Base-by-base conservation (phyloP, 1,284 basidiomycete species). In the Papiliotrema terrestris region DNA sequence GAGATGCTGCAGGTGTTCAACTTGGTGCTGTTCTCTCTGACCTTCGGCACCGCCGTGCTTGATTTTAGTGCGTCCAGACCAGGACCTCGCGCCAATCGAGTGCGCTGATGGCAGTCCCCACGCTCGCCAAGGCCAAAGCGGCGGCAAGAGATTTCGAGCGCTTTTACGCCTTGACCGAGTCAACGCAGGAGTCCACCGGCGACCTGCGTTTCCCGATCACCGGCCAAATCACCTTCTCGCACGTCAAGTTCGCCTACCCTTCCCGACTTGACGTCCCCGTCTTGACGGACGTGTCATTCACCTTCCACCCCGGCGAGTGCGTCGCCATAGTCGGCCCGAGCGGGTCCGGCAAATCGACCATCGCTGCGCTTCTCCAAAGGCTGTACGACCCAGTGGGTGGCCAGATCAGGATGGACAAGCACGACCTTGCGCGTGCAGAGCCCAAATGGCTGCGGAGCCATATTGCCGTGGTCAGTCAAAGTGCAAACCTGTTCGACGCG, bases 1-100 rank as follows among this genome's bases (percentile, higher is more conserved):
- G 83, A 86, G 60, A 91, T 97, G 87, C 83, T 96, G 45, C 83
- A 93, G 75, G 88, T 90, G 23, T 85, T 96, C 71, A 88, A 94
- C 59, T 81, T 98, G 55, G 87, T 98, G 55, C 85, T 98, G 38
- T 98, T 98, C 78, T 87, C 89, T 8, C 86, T 98, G 57, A 90
- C 91, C 2, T 95, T 96, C 61, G 90, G 91, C 1, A 85, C 87
- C 23, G 89, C 92, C 72, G 82, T 93, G 62, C 86, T 97, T 83
- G 82, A 85, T 26, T 94, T 92, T 78, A 87, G 89, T 91, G 70
- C 71, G 89, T 41, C 26, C n/a, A 15, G 37, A 26, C 32, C 20
- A 19, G 32, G 14, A 26, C 35, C 9, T 23, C 26, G 8, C 25
- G 32, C 13, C 17, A 32, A n/a, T n/a, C n/a, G n/a, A n/a, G n/a